Evolutionary conservation across 805 yeast species (phyloP).

Genomic region (Nakazawaea pomicola): DNA sequence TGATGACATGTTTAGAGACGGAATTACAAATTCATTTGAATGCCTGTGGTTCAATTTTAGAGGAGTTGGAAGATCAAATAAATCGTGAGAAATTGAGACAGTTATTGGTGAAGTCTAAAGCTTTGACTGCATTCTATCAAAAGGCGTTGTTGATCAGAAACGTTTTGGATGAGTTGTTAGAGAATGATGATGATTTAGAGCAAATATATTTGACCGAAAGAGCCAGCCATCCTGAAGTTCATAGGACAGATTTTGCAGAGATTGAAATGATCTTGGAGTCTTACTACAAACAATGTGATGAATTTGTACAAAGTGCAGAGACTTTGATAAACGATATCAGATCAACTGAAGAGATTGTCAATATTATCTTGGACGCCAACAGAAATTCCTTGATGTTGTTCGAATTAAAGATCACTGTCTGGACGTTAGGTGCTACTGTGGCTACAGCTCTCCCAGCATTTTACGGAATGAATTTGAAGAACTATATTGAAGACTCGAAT

Average conservation of each 20-base stretch:
- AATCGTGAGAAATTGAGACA: conserved; percentile 72
- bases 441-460: conserved; percentile 85
- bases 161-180: conserved; percentile 78
- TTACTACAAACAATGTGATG: conserved; percentile 88
- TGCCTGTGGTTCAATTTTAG: conserved; percentile 57
- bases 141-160: conserved; percentile 70
- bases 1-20: conserved; percentile 72
- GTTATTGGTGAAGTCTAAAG: conserved; percentile 66
- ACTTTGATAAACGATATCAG: conserved; percentile 77
- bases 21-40: conserved; percentile 59
- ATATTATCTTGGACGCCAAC: conserved; percentile 85
- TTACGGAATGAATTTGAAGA: conserved; percentile 83
- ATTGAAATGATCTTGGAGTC: conserved; percentile 85
- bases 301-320: conserved; percentile 86
- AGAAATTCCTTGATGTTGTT: conserved; percentile 86
- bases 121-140: conserved; percentile 68
- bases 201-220: conserved; percentile 67
- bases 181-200: conserved; percentile 79
- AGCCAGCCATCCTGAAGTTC: conserved; percentile 3
- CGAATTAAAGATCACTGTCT: conserved; percentile 77
- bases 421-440: conserved; percentile 79
- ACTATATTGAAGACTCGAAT: conserved; percentile 66
- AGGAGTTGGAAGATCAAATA: conserved; percentile 72
- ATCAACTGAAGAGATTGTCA: conserved; percentile 90
- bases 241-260: conserved; percentile 50